Conservation (phyloP, 148 eudicot genomes). For the Cornus florida region DNA sequence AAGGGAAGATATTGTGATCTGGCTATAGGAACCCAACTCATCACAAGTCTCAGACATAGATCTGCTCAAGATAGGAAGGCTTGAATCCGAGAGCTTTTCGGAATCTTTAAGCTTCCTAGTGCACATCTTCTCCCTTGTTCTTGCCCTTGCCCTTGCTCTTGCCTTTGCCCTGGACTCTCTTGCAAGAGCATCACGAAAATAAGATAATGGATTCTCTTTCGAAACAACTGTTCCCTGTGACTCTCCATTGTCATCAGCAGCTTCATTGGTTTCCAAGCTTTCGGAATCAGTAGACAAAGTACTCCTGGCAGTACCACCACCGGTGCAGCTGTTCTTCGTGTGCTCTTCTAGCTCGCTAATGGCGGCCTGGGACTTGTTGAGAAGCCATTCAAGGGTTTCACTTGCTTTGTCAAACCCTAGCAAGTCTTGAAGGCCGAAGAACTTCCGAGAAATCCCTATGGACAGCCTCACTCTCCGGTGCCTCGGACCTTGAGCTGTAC, state of each 20-base stretch:
- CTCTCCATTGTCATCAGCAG: too few relatives aligned
- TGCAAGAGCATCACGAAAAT: background rate
- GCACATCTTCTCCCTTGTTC: conserved; percentile 30
- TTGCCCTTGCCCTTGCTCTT: conserved; percentile 35
- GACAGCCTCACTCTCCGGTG: conserved; percentile 51
- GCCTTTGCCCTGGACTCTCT: conserved; percentile 25
- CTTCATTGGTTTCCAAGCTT: background rate
- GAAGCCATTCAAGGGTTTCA: conserved; percentile 46
- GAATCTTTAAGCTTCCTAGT: background rate
- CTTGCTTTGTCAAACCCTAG: conserved; percentile 53
- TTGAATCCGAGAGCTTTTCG: background rate
- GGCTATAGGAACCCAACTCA: background rate
- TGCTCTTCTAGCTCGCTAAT: conserved; percentile 14
- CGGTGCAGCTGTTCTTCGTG: background rate
- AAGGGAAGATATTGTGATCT: background rate
- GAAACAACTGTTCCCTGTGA: background rate
- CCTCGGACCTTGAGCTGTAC: conserved; percentile 44
- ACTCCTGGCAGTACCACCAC: background rate
- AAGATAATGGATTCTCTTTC: background rate
- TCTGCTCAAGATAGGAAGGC: background rate
- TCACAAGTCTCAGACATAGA: conserved; percentile 1
- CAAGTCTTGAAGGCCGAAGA: conserved; percentile 52
- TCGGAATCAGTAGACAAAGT: background rate
- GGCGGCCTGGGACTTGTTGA: conserved; percentile 28
- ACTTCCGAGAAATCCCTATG: conserved; percentile 36